Evolutionary conservation across 139 green algal species (phyloP), one percentile per base, ranked within the genome.

Genomic region (Klebsormidium nitens): DNA sequence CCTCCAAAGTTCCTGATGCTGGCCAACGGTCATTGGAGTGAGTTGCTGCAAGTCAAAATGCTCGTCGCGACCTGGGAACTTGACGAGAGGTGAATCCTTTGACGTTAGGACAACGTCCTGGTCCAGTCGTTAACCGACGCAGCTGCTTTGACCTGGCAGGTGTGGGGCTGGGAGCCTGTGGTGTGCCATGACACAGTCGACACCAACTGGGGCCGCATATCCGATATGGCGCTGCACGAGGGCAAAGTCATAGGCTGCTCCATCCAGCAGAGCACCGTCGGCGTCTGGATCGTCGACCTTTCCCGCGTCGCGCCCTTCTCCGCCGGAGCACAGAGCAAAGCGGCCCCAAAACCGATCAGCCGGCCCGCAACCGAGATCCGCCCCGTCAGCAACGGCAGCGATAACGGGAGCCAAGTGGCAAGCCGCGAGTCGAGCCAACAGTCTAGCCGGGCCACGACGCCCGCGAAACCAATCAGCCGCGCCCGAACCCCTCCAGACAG

Each of bases 121-220:
- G n/a, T n/a, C n/a, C n/a, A n/a, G n/a, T n/a, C n/a, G n/a, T n/a
- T n/a, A n/a, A n/a, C n/a, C n/a, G n/a, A n/a, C n/a, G n/a, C n/a
- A n/a, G n/a, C n/a, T n/a, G n/a, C n/a, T n/a, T n/a, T n/a, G n/a
- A n/a, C n/a, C n/a, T n/a, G n/a, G 46, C 69, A 82, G 26, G 84
- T 89, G 34, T 91, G 84, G 83, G 49, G 64, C 0, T 89, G 77
- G 76, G 89, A 95, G 76, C 87, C 87, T 11, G 46, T 76, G 59
- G 42, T 69, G 46, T 70, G 77, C 46, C 71, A 81, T n/a, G 87
- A 92, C 66, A 80, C 62, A 8, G 81, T 93, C 36, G 79, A 88
- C 36, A 52, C 90, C 28, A 71, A 77, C 1, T 94, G 87, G 88
- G 69, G 55, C 48, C 83, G 82, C 73, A 66, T 87, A 3, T 38